Percentiles rank a stretch among this genome's conserved stretches.
phyloP scores from a whole-genome alignment of 1,139 yeast genomes.

The Lodderomyces elongisporus region DNA sequence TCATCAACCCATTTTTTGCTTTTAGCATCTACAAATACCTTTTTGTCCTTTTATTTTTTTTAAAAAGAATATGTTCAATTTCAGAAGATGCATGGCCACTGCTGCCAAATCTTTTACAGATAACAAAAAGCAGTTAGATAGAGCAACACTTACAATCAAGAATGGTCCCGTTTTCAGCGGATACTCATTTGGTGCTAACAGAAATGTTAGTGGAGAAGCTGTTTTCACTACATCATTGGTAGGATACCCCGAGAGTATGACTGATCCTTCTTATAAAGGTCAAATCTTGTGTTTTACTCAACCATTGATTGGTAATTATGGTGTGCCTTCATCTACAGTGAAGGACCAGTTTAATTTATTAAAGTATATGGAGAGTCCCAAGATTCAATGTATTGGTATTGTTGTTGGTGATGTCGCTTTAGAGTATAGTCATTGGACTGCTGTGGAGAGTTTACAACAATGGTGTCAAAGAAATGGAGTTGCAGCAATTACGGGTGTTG shows the following conservation, averaged over 20 bases:
- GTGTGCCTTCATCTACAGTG: conserved; percentile 82
- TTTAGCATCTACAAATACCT: no score
- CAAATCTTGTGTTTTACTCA: conserved; percentile 95
- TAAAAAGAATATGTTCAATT: conserved; percentile 4
- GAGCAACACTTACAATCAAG: conserved; percentile 87
- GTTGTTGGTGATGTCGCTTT: conserved; percentile 95
- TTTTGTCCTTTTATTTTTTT: background rate
- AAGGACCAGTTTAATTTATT: conserved; percentile 81
- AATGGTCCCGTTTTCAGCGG: conserved; percentile 95
- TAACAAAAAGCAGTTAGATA: conserved; percentile 48
- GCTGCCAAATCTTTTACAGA: conserved; percentile 27
- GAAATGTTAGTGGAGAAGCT: conserved; percentile 91
- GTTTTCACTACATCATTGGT: conserved; percentile 96
- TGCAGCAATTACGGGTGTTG: conserved; percentile 95
- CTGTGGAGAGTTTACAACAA: conserved; percentile 87
- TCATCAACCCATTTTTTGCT: background rate
- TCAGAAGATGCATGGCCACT: conserved; percentile 31
- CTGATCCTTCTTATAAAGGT: conserved; percentile 95
- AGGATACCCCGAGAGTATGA: conserved; percentile 98
- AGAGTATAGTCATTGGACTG: conserved; percentile 97
- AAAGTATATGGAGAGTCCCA: conserved; percentile 87
- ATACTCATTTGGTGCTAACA: conserved; percentile 89
- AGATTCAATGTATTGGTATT: conserved; percentile 89
- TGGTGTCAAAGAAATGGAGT: conserved; percentile 98
- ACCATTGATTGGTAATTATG: conserved; percentile 95